Base-by-base conservation (phyloP, 2,329 filamentous ascomycete genomes). In the Amphichorda felina region DNA sequence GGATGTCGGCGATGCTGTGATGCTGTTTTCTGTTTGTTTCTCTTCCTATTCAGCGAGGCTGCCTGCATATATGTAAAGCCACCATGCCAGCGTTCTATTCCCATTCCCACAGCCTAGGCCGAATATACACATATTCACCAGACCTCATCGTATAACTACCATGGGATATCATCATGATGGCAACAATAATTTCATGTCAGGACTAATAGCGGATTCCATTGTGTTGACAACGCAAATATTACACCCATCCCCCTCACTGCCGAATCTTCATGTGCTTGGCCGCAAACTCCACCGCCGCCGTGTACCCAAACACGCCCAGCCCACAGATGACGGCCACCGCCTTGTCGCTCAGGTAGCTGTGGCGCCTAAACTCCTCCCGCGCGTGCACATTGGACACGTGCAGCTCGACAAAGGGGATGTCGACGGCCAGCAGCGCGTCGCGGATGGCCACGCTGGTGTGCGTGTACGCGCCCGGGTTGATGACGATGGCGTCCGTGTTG, bases 331-430 rank as follows among this genome's bases (percentile, higher is more conserved):
- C 75, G 0, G 75, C 82, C 18, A 71, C 69, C 0, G 82, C 82
- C 62, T 86, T 87, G 52, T 88, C 82, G 45, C 72, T 76, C 43
- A 88, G 61, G 48, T 80, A 86, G 43, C 78, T 84, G 43, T 80
- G 75, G 44, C 75, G 70, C 36, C 82, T 64, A 47, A 73, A 88
- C 2, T 64, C 48, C 59, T 88, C 83, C 8, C 83, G 57, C 21
- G 73, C 70, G 54, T 88, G 81, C 2, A 87, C 71, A 53, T 88
- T 88, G 37, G 67, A 77, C 24, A 87, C 69, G 52, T 88, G 82
- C n/a, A 86, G 55, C 59, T 89, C 83, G 32, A 88, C 63, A 46
- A 87, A 88, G 0, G 82, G 82, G 16, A 86, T 75, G 6, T 64
- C 64, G 0, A 84, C 76, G 4, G 74, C 80, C 0, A 77, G 53